Evolutionary conservation across 129 eudicot genomes (phyloP).

Genomic region (Daucus carota): DNA sequence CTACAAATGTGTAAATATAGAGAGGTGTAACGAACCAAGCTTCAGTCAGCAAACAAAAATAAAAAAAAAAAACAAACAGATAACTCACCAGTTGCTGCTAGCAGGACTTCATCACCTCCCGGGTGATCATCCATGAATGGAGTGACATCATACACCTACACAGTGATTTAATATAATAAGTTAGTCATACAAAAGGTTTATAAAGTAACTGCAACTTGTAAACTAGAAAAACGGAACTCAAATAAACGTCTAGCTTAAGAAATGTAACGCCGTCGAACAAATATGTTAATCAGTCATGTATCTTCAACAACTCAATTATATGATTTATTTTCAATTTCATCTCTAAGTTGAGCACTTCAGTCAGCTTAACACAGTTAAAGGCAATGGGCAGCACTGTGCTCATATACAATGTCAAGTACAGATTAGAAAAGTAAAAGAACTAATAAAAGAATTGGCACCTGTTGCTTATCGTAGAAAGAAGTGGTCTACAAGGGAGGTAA

Average conservation of each 20-base stretch:
- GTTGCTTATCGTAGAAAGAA: neutral
- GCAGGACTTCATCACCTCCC: constrained; percentile 35
- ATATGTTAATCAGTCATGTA: neutral
- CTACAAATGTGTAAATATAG: constrained; percentile 10
- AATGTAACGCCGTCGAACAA: neutral
- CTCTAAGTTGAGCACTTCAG: neutral
- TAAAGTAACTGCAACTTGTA: neutral
- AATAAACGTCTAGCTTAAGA: neutral
- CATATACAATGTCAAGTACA: neutral
- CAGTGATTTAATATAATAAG: neutral
- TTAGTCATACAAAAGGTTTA: neutral
- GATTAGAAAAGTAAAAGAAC: neutral
- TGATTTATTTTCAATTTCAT: neutral
- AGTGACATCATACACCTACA: constrained; percentile 36
- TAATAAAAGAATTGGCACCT: neutral
- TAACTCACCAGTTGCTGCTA: constrained; percentile 37
- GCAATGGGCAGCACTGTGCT: neutral
- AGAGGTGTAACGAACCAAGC: neutral
- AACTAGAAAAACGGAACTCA: neutral
- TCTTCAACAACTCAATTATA: neutral
- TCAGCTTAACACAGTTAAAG: neutral
- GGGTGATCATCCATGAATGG: constrained; percentile 46
- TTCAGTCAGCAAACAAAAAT: neutral
- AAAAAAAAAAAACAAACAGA: neutral
- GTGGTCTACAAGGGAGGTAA: neutral